Evolutionary conservation across 805 yeast genomes (phyloP).

Genomic region (Ogataea kodamae): DNA sequence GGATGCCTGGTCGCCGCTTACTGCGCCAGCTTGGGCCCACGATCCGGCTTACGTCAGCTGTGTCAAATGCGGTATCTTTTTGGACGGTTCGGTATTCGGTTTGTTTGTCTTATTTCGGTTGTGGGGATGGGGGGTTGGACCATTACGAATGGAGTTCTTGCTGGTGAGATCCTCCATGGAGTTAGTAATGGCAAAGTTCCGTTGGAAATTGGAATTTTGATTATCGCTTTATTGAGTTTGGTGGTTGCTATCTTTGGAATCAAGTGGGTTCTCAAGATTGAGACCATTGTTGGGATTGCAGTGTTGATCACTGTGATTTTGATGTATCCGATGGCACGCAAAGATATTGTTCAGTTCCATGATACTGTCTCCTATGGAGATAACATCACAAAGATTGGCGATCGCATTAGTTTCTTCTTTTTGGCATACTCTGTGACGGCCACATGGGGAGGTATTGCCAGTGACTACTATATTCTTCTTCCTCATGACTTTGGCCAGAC

Average conservation of each 20-base stretch:
- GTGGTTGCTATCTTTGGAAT: constrained; percentile 77
- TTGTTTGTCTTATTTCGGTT: constrained; percentile 67
- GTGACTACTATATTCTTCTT: constrained; percentile 78
- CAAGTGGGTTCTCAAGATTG: constrained; percentile 63
- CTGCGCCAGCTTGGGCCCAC: constrained; percentile 84
- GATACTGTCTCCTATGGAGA: constrained; percentile 37
- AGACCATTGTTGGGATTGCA: constrained; percentile 64
- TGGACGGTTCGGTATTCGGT: constrained; percentile 82
- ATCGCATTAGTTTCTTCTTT: constrained; percentile 68
- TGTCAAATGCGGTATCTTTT: constrained; percentile 75
- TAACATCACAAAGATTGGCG: constrained; percentile 51
- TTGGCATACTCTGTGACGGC: constrained; percentile 74
- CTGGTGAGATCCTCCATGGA: constrained; percentile 75
- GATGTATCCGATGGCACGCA: constrained; percentile 59
- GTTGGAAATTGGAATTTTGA: constrained; percentile 67
- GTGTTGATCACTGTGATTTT: constrained; percentile 64
- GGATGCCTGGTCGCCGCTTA: constrained; percentile 82
- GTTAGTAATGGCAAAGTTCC: constrained; percentile 66
- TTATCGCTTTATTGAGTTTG: constrained; percentile 62
- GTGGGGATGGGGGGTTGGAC: constrained; percentile 90
- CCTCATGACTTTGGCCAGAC: constrained; percentile 65
- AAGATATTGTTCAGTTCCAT: constrained; percentile 36
- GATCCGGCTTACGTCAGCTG: constrained; percentile 88
- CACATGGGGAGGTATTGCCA: constrained; percentile 86
- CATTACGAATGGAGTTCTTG: constrained; percentile 84